These are phyloP conservation scores for Sphagnum fallax DNA, from an alignment of 228 moss, liverwort and hornwort genomes.

Conservation along the genomic window DNA sequence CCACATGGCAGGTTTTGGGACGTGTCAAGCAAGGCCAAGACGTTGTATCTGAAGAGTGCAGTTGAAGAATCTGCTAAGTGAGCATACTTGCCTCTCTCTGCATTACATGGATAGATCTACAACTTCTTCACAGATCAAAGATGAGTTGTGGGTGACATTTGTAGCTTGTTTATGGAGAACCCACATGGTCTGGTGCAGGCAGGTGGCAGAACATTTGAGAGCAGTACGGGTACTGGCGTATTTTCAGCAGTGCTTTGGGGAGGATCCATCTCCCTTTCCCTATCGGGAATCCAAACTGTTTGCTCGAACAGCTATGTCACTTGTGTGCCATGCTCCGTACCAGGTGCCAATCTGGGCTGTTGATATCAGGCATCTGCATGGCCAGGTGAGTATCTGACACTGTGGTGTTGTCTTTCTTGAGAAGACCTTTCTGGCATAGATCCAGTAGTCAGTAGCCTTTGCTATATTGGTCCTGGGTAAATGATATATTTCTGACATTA, in stretches of 20 bases:
- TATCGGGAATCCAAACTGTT: conserved; percentile 72
- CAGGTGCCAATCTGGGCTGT: conserved; percentile 72
- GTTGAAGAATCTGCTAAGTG: conserved; percentile 47
- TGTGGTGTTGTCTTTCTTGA: not conserved
- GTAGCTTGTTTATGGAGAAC: not conserved
- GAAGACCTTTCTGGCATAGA: too few species aligned
- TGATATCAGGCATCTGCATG: conserved; percentile 76
- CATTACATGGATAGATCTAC: too few species aligned
- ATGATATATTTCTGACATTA: too few species aligned
- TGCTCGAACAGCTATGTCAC: conserved; percentile 67
- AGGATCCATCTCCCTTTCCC: conserved; percentile 61
- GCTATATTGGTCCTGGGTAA: too few species aligned
- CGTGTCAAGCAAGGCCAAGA: conserved; percentile 34
- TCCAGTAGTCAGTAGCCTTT: too few species aligned
- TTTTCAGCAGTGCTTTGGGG: conserved; percentile 73
- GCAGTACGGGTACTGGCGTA: conserved; percentile 75
- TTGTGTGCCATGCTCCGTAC: conserved; percentile 65
- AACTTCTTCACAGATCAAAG: too few species aligned
- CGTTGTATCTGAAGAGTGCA: conserved; percentile 60
- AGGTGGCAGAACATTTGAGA: conserved; percentile 60
- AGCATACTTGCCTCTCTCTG: not conserved
- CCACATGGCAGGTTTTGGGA: conserved; percentile 85
- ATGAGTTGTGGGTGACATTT: too few species aligned
- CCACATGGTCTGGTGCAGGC: conserved; percentile 1
- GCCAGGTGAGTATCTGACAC: conserved; percentile 46